Conservation (phyloP, 257 asterid genomes). For the Capsicum rhomboideum region DNA sequence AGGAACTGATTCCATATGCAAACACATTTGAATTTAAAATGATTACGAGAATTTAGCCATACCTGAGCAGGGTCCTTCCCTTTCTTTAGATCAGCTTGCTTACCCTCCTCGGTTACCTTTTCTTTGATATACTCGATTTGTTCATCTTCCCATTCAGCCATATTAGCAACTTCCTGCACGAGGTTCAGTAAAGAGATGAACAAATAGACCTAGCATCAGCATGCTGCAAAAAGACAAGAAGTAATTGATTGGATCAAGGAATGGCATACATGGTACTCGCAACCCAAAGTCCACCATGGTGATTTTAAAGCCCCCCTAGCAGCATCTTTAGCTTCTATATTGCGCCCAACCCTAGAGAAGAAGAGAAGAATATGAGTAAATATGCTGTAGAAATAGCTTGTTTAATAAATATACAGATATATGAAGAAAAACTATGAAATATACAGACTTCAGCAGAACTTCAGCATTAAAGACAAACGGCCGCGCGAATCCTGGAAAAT, state of each 20-base stretch:
- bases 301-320: constrained; percentile 95
- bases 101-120: constrained; percentile 80
- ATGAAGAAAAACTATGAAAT: constrained; percentile 2
- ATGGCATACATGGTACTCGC: constrained; percentile 57
- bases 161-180: constrained; percentile 68
- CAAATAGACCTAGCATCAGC: not conserved
- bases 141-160: constrained; percentile 95
- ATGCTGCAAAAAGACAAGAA: not conserved
- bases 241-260: not conserved
- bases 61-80: constrained; percentile 96
- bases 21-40: not conserved
- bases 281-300: constrained; percentile 97
- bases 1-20: not conserved
- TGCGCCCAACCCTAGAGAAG: constrained; percentile 63
- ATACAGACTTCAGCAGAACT: constrained; percentile 65
- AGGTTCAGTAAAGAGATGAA: not conserved
- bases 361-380: not conserved
- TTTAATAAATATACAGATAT: not conserved
- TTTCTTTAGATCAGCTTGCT: constrained; percentile 71
- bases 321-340: constrained; percentile 76
- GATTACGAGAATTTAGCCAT: not conserved
- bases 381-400: not conserved
- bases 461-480: constrained; percentile 80
- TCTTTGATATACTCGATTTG: constrained; percentile 90
- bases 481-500: constrained; percentile 96